Evolutionary conservation across 352 stramenopile genomes (phyloP), one percentile per base, ranked within the genome.

Genomic region (Globisporangium uncinulatum): DNA sequence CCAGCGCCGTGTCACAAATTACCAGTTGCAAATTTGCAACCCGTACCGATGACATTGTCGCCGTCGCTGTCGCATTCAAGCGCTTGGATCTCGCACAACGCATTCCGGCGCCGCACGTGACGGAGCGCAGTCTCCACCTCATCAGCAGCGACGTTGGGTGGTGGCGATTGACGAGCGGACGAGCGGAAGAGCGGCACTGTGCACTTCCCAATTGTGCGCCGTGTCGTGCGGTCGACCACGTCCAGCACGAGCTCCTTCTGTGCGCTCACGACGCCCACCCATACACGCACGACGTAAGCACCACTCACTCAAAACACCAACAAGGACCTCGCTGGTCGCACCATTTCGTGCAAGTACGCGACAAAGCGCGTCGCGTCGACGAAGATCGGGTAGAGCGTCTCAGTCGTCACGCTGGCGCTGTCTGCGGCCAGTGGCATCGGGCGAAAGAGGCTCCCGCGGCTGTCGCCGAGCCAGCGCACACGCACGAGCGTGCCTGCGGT

Each of bases 241-340:
- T 92, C 81, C 19, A 89, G 47, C 39, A 63, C 57, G 24, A 92
- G 60, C 54, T 83, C 51, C 54, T 65, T 62, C 71, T 83, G 34
- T 19, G 11, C 32, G 34, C 19, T 39, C 1, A 6, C 10, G 34
- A 13, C 31, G n/a, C 15, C 41, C 6, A 41, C 13, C n/a, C n/a
- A 58, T 21, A 48, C 32, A 43, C 19, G 37, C 32, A 1, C 29
- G 41, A 9, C 5, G 32, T 19, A 42, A 42, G 8, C 14, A 11
- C 14, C 5, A 13, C 29, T 51, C 42, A 44, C 8, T 14, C 41
- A 17, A 44, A 47, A 9, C n/a, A 48, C 8, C 41, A 46, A 4
- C 42, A 45, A 19, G 4, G 17, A 4, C 6, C 3, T 13, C 34
- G 14, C 21, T 14, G 32, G 43, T 59, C 34, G 43, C 43, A 65